Percentiles rank a stretch among this genome's conserved stretches.
phyloP scores from a whole-genome alignment of 495 filamentous ascomycete genomes.

The Collariella sp. region DNA sequence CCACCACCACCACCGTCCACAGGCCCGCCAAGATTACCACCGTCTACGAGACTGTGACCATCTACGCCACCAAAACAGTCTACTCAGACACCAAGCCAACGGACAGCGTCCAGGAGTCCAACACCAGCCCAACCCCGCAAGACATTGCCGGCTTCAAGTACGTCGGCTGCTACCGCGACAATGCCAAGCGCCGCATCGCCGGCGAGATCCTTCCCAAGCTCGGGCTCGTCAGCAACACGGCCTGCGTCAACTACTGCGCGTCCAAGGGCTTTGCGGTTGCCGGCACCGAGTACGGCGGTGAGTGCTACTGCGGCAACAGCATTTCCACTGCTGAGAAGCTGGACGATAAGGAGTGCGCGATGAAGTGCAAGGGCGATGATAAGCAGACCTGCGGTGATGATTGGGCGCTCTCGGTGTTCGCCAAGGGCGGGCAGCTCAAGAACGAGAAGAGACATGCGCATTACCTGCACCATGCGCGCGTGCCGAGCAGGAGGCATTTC shows the following conservation, averaged over 20 bases:
- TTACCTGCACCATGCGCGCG: constrained; percentile 21
- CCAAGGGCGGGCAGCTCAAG: constrained; percentile 22
- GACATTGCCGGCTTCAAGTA: constrained; percentile 25
- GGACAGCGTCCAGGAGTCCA: constrained; percentile 3
- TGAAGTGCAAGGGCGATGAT: constrained; percentile 37
- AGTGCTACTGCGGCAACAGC: constrained; percentile 57
- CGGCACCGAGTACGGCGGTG: constrained; percentile 56
- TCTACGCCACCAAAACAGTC: constrained; percentile 42
- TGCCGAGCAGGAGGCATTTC: constrained; percentile 11
- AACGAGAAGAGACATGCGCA: constrained; percentile 18
- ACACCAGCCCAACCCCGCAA: background rate
- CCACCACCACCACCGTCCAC: constrained; percentile 24
- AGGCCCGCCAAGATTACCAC: constrained; percentile 24
- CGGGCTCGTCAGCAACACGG: constrained; percentile 47
- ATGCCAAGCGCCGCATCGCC: constrained; percentile 27
- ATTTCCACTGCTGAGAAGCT: constrained; percentile 31
- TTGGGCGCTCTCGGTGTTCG: constrained; percentile 36
- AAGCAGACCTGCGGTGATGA: constrained; percentile 40
- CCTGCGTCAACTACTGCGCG: constrained; percentile 51
- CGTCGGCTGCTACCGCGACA: constrained; percentile 30
- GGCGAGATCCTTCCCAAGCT: constrained; percentile 36
- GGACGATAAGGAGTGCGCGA: constrained; percentile 36
- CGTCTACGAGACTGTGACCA: constrained; percentile 37
- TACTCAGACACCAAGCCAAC: constrained; percentile 30
- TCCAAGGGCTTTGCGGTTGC: constrained; percentile 43